Evolutionary conservation across 1,284 basidiomycete species (phyloP), one percentile per base, ranked within the genome.

Genomic region (Stygiomarasmius scandens): DNA sequence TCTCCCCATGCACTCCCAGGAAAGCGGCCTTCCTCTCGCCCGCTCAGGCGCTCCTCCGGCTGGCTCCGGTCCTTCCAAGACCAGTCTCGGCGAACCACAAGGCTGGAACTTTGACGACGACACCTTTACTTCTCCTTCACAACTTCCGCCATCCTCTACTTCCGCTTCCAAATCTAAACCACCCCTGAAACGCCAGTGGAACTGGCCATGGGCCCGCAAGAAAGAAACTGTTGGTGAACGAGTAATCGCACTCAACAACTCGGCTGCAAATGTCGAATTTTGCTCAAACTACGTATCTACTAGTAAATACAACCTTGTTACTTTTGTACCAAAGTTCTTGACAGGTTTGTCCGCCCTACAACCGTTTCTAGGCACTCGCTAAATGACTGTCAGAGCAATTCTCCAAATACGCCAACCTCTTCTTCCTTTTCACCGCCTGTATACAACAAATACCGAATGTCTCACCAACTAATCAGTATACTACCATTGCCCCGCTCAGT

Each of bases 391-490:
- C 77, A 90, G 95, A 98, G 72, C 95, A 98, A 87, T 97, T 98
- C 81, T 95, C 92, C 62, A 96, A 97, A 84, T 98, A 98, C 70
- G 97, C 97, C 66, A 99, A 99, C 73, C 61, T 99, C 60, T 99
- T 99, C 81, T 99, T 99, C 84, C 80, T 99, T 60, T 99, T 99
- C 80, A 99, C 96, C 36, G 95, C 95, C 24, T 92, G 87, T 73
- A 98, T 99, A 55, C 96, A 99, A 72, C 97, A 99, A 77, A 96
- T 99, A 63, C 97, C 97, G 10, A 92, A 87, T 65, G 97, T 99
- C 5, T 99, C 96, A 2, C 97, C 97, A 9, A 99, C 96, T 2
- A 96, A 98, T 67, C 80, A 78, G 54, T 99, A 92, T 73, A 99
- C 97, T 1, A 99, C 97, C 19, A 97, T 99, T 67, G 93, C 82